These are phyloP conservation scores for Desmodesmus armatus DNA, from an alignment of 139 green algal genomes.

Conservation along the genomic window DNA sequence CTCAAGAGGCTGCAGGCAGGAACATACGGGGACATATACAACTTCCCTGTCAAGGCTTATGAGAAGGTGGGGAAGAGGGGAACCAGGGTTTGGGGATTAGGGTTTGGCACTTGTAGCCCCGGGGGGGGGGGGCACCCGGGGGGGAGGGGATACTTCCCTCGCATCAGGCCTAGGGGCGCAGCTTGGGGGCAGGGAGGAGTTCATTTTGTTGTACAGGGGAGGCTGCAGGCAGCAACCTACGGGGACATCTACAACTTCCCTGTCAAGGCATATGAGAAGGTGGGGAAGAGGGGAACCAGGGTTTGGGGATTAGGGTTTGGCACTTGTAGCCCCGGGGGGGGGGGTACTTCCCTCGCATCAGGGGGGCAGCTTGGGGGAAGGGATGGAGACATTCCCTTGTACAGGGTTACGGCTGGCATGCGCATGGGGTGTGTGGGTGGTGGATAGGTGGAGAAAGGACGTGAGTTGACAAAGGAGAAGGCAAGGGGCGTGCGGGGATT, in stretches of 20 bases:
- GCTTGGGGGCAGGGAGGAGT: background rate
- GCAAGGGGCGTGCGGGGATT: background rate
- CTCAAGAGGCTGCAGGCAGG: constrained; percentile 92
- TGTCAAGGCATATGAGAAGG: no score
- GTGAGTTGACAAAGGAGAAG: no score
- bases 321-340: no score
- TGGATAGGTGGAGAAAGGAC: no score
- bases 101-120: background rate
- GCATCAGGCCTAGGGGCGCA: background rate
- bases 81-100: background rate
- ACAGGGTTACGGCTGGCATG: no score
- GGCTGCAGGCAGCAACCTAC: background rate
- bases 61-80: constrained; percentile 69
- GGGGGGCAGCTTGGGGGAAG: background rate
- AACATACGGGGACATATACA: constrained; percentile 99
- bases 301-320: background rate
- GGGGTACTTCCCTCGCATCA: background rate
- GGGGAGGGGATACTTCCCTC: no score
- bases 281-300: no score
- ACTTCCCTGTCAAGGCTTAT: constrained; percentile 95
- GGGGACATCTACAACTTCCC: background rate
- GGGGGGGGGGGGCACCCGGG: no score
- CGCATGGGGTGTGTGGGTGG: no score
- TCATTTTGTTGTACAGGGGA: background rate
- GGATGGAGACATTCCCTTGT: background rate